phyloP scores from a whole-genome alignment of 768 basidiomycete species.

The Mycena maculata region DNA sequence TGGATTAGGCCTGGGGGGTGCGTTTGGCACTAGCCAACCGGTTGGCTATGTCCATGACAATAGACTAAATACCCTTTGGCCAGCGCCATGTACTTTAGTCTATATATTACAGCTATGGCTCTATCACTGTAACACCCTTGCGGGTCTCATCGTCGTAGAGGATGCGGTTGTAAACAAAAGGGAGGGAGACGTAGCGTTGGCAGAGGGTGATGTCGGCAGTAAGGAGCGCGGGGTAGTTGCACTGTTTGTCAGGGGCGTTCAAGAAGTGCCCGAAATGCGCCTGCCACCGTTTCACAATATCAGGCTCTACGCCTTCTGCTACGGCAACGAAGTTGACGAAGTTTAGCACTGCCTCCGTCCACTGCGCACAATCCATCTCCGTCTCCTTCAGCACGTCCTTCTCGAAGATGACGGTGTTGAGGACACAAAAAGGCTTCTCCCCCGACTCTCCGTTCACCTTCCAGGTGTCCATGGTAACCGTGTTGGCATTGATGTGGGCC shows the following conservation, averaged over 20 bases:
- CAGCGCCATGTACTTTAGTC: too few relatives aligned
- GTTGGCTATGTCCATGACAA: too few relatives aligned
- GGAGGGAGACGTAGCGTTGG: not conserved
- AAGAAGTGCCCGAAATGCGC: slow-evolving; percentile 7
- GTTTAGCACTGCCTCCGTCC: not conserved
- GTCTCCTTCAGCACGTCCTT: not conserved
- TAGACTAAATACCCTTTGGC: too few relatives aligned
- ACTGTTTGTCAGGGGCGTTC: not conserved
- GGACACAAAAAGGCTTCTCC: not conserved
- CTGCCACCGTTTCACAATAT: not conserved
- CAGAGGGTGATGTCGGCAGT: not conserved
- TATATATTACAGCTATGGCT: too few relatives aligned
- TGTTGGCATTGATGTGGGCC: not conserved
- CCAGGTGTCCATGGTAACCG: not conserved
- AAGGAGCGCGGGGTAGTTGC: not conserved
- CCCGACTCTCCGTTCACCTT: not conserved
- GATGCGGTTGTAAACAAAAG: not conserved
- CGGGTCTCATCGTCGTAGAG: not conserved
- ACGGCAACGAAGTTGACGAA: not conserved
- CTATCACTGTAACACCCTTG: not conserved
- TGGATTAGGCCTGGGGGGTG: too few relatives aligned
- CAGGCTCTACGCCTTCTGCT: not conserved
- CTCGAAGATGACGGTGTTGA: slow-evolving; percentile 2
- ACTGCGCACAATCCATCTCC: not conserved
- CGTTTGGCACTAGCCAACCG: too few relatives aligned